Evolutionary conservation across 805 yeast genomes (phyloP).

Genomic region (Zygoascus flipseniorum): DNA sequence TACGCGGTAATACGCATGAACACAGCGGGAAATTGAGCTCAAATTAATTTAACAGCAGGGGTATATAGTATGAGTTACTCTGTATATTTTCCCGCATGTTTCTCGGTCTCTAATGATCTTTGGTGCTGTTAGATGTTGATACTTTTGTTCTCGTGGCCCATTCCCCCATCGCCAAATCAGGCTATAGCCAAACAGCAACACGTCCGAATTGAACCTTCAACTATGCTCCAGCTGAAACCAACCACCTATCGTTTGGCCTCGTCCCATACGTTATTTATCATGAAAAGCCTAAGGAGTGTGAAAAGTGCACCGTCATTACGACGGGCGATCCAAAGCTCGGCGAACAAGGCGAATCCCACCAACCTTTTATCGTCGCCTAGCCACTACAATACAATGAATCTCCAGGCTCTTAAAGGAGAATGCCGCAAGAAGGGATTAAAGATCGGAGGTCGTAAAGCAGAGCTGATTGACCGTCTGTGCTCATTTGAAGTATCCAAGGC

Average conservation of each 20-base stretch:
- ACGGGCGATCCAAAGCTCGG: constrained; percentile 15
- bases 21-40: too few species aligned
- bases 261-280: neutral
- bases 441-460: constrained; percentile 54
- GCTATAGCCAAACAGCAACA: neutral
- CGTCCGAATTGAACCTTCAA: neutral
- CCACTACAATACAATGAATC: constrained; percentile 22
- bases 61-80: too few species aligned
- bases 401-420: constrained; percentile 50
- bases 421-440: constrained; percentile 53
- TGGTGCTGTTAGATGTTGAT: neutral
- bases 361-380: constrained; percentile 20
- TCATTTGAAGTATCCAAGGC: constrained; percentile 10
- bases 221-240: neutral
- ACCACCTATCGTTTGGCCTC: neutral
- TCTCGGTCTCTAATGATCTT: too few species aligned
- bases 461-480: constrained; percentile 36
- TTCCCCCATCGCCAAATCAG: neutral
- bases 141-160: neutral
- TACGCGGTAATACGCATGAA: too few species aligned
- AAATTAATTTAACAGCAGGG: too few species aligned
- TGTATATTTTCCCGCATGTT: too few species aligned
- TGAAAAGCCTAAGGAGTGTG: constrained; percentile 6
- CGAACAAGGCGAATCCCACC: constrained; percentile 25
- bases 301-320: constrained; percentile 6